Evolutionary conservation across 768 basidiomycete genomes (phyloP).

Genomic region (Termitomyces sp.): DNA sequence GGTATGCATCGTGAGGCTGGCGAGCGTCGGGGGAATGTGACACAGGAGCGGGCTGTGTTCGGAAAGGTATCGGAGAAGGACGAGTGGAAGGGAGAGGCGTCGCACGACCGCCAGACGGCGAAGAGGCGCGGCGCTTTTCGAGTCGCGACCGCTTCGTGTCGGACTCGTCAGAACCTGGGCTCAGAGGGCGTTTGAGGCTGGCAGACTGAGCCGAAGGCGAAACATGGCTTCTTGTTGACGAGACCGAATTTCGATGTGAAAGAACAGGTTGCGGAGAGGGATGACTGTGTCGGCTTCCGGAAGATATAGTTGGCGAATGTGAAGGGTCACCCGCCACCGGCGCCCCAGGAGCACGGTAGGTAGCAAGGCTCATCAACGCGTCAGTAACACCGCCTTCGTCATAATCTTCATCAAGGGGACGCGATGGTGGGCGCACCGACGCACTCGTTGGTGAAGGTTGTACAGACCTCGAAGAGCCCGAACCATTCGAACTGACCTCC

Average conservation of each 20-base stretch:
- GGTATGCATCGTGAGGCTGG: conserved; percentile 42
- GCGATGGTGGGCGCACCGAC: conserved; percentile 55
- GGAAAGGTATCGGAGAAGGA: conserved; percentile 72
- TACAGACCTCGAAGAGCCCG: conserved; percentile 60
- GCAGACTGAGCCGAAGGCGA: conserved; percentile 52
- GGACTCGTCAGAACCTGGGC: conserved; percentile 60
- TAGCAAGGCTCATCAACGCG: conserved; percentile 70
- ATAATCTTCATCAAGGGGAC: conserved; percentile 88
- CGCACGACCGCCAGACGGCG: conserved; percentile 44
- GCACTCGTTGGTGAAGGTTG: conserved; percentile 71
- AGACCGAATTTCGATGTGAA: conserved; percentile 64
- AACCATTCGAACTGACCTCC: conserved; percentile 65
- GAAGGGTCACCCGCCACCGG: conserved; percentile 31
- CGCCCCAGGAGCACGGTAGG: conserved; percentile 32
- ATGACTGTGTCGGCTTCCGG: conserved; percentile 51
- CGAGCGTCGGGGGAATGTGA: conserved; percentile 70
- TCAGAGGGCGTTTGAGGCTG: conserved; percentile 64
- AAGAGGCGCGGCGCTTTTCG: conserved; percentile 54
- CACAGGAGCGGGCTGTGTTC: conserved; percentile 50
- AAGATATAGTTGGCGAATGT: conserved; percentile 59
- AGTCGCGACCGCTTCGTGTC: conserved; percentile 62
- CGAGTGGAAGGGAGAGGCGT: conserved; percentile 60
- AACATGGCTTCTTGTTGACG: conserved; percentile 59
- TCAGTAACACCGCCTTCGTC: conserved; percentile 80
- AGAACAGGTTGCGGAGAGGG: conserved; percentile 44